These are phyloP conservation scores for Polytrichum commune DNA, from an alignment of 225 moss, liverwort and hornwort species.

Conservation along the genomic window DNA sequence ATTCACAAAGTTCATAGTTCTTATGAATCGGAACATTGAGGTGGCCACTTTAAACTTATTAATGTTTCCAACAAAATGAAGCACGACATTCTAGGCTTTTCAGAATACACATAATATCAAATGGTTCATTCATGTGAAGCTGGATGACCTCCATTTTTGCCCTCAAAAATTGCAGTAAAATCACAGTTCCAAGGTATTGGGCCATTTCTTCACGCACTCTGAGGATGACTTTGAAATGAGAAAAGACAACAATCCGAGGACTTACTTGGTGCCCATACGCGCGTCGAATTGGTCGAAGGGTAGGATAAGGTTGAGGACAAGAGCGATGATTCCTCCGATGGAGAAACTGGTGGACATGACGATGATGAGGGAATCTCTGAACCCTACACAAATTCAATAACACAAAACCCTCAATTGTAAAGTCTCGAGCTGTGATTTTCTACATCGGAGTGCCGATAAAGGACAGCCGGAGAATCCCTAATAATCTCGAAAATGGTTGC, in stretches of 20 bases:
- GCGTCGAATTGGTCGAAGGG: constrained; percentile 40
- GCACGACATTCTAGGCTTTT: no score
- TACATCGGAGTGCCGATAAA: neutral
- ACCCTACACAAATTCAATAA: constrained; percentile 42
- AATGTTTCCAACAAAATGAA: no score
- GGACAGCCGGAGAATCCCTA: no score
- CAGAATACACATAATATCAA: no score
- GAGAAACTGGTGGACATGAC: constrained; percentile 83
- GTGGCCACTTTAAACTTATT: no score
- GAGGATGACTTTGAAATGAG: neutral
- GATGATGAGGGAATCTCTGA: constrained; percentile 78
- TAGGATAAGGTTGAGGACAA: constrained; percentile 67
- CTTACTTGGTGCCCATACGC: constrained; percentile 14
- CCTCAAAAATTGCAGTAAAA: neutral
- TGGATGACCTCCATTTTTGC: neutral
- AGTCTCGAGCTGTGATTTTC: neutral
- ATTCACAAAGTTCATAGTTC: no score
- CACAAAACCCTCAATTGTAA: no score
- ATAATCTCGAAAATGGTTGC: no score
- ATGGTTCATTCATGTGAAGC: neutral
- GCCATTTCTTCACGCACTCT: no score
- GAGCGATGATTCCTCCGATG: constrained; percentile 74
- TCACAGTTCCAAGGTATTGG: neutral
- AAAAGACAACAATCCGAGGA: neutral
- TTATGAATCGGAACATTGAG: no score